phyloP scores from a whole-genome alignment of 768 basidiomycete genomes.

The Clavaria fumosa region DNA sequence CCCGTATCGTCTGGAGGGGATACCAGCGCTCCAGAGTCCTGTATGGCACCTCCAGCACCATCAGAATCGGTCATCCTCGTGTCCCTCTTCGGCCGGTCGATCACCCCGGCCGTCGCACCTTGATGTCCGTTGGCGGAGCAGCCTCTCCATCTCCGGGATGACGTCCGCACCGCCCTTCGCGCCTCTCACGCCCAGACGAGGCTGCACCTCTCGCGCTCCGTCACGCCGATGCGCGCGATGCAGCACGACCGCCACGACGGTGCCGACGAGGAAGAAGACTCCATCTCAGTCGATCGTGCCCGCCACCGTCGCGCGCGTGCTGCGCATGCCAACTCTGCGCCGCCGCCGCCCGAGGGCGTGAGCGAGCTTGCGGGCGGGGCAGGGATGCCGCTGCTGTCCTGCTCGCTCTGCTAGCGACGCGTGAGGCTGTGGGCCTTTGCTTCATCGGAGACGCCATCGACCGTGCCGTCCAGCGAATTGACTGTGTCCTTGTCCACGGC shows the following conservation, averaged over 20 bases:
- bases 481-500: background rate
- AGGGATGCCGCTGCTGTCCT: constrained; percentile 44
- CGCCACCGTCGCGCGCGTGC: constrained; percentile 11
- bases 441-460: too few relatives aligned
- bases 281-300: too few relatives aligned
- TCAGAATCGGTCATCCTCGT: constrained; percentile 30
- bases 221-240: constrained; percentile 11
- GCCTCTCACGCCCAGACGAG: constrained; percentile 19
- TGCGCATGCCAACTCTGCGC: constrained; percentile 13
- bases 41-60: constrained; percentile 9
- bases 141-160: constrained; percentile 17
- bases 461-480: constrained; percentile 8
- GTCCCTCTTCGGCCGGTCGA: constrained; percentile 36
- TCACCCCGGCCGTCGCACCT: constrained; percentile 22
- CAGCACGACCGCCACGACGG: too few relatives aligned
- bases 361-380: constrained; percentile 17
- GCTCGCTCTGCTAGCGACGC: constrained; percentile 59
- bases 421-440: constrained; percentile 67
- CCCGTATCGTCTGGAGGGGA: too few relatives aligned
- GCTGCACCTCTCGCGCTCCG: constrained; percentile 23
- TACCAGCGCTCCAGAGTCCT: constrained; percentile 1
- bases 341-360: constrained; percentile 5
- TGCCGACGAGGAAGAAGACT: too few relatives aligned
- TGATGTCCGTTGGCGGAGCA: constrained; percentile 13
- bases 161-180: constrained; percentile 18